A percentile compares a stretch with the other conserved stretches of the same genome.
These are phyloP conservation scores for Starmerella roubikii DNA, from an alignment of 805 yeast species.

Conservation along the genomic window DNA sequence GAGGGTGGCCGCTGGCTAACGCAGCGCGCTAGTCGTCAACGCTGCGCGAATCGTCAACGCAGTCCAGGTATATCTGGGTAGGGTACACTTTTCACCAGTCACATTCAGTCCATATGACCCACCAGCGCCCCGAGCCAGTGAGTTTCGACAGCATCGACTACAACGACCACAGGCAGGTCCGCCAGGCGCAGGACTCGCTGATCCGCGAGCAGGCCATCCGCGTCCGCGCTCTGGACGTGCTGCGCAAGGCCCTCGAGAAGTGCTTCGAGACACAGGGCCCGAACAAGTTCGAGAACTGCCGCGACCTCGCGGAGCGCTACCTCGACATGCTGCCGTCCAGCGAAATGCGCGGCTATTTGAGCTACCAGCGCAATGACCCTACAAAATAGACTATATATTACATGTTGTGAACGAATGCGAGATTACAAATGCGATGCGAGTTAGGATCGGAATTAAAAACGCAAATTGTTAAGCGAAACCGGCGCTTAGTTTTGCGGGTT, in stretches of 20 bases:
- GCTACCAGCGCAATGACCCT: conserved; percentile 84
- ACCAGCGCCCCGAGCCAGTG: conserved; percentile 45
- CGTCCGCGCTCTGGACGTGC: conserved; percentile 48
- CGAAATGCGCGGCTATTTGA: conserved; percentile 58
- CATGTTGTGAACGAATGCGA: neutral
- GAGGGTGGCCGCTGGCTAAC: too few relatives aligned
- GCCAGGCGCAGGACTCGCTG: conserved; percentile 63
- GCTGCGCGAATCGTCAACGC: too few relatives aligned
- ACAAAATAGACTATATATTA: conserved; percentile 41
- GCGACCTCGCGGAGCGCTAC: conserved; percentile 54
- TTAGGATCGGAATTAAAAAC: neutral
- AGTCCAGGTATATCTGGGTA: too few relatives aligned
- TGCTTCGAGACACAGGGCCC: conserved; percentile 51
- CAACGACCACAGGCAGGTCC: conserved; percentile 46
- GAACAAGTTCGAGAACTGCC: conserved; percentile 66
- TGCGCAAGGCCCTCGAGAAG: conserved; percentile 61
- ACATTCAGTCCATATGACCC: conserved; percentile 17
- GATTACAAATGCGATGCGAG: too few relatives aligned
- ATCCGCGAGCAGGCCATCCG: conserved; percentile 70
- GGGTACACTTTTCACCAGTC: conserved; percentile 1
- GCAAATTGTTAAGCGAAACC: too few relatives aligned
- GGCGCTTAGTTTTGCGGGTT: too few relatives aligned
- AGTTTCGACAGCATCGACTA: conserved; percentile 77
- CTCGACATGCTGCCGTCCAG: conserved; percentile 61
- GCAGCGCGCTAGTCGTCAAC: too few relatives aligned